These are phyloP conservation scores for Anisogramma anomala DNA, from an alignment of 2,329 filamentous ascomycete species.

Conservation along the genomic window DNA sequence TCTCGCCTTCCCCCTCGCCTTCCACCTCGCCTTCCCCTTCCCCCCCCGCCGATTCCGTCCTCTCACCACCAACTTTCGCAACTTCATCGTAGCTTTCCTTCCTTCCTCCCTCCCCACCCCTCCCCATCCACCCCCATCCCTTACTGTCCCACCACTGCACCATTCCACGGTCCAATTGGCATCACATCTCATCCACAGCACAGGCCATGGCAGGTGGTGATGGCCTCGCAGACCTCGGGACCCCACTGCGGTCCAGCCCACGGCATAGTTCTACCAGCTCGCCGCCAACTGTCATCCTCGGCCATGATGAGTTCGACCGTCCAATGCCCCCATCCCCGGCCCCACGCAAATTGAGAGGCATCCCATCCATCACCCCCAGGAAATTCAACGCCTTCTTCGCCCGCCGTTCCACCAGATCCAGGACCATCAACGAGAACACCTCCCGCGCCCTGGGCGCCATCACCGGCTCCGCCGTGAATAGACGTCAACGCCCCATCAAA, in stretches of 20 bases:
- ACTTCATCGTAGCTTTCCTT: no score
- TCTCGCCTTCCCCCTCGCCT: no score
- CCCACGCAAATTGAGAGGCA: conserved; percentile 32
- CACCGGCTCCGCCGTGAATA: conserved; percentile 28
- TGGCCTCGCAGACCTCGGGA: no score
- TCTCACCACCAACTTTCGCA: no score
- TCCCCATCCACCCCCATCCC: no score
- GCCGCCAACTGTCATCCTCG: neutral
- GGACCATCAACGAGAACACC: conserved; percentile 7
- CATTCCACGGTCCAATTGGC: no score
- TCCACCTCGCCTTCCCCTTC: neutral
- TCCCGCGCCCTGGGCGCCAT: conserved; percentile 18
- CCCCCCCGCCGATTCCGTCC: neutral
- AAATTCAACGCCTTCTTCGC: conserved; percentile 45
- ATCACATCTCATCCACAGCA: no score
- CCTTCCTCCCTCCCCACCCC: no score
- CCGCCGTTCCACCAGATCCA: conserved; percentile 27
- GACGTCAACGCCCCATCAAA: conserved; percentile 24
- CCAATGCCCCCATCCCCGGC: no score
- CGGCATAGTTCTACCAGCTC: neutral
- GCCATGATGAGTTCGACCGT: neutral
- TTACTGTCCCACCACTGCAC: no score
- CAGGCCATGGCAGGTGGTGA: no score
- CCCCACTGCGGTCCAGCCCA: no score
- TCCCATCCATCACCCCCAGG: conserved; percentile 42